These are phyloP conservation scores for Fusarium sublunatum DNA, from an alignment of 2,329 filamentous ascomycete species.

Conservation along the genomic window DNA sequence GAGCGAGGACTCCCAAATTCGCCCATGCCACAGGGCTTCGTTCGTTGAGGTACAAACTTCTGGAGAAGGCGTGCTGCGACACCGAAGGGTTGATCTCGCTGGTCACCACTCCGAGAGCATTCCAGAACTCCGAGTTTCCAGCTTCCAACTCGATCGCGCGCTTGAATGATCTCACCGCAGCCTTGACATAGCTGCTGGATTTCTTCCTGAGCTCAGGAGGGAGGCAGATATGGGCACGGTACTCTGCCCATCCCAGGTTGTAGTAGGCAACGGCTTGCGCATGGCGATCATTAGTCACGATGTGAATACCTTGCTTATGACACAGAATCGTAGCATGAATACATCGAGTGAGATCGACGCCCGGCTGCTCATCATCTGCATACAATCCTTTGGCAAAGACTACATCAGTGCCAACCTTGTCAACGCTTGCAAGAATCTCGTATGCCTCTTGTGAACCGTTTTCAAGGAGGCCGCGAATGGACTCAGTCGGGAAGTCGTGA, in stretches of 20 bases:
- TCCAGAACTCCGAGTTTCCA: constrained; percentile 97
- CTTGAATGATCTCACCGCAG: constrained; percentile 92
- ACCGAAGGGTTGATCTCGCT: constrained; percentile 87
- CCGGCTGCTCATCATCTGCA: constrained; percentile 60
- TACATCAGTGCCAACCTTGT: constrained; percentile 66
- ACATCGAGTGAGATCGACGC: constrained; percentile 66
- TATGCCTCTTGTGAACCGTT: constrained; percentile 66
- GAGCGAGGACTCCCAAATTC: constrained; percentile 87
- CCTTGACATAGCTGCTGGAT: constrained; percentile 76
- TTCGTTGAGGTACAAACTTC: constrained; percentile 93
- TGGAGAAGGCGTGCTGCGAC: constrained; percentile 91
- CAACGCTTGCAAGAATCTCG: constrained; percentile 73
- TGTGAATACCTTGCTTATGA: constrained; percentile 85
- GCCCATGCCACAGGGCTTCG: constrained; percentile 87
- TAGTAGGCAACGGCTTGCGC: constrained; percentile 97
- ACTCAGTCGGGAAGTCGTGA: constrained; percentile 68
- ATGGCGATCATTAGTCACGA: constrained; percentile 78
- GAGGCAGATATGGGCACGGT: constrained; percentile 79
- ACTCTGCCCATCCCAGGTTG: constrained; percentile 94
- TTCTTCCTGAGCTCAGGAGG: constrained; percentile 65
- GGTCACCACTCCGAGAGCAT: constrained; percentile 90
- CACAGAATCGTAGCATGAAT: constrained; percentile 81
- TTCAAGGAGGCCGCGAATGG: constrained; percentile 69
- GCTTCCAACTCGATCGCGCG: constrained; percentile 94
- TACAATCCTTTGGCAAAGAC: constrained; percentile 59